A percentile compares a stretch with the other conserved stretches of the same genome.
phyloP scores from a whole-genome alignment of 2,329 filamentous ascomycete genomes.

The Diaporthe caulivora region DNA sequence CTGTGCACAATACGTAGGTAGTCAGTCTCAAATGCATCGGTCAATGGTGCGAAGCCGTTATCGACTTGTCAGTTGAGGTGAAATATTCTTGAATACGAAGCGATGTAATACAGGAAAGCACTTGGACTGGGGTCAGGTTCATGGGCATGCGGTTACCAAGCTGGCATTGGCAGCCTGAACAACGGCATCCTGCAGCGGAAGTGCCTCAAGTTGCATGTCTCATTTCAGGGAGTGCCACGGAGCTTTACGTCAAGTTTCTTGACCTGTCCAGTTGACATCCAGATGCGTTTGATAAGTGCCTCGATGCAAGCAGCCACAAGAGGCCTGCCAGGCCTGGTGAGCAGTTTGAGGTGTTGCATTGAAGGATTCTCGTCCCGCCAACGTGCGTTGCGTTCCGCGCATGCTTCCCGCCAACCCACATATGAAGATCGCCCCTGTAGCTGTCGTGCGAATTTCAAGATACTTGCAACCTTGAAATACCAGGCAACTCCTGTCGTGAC shows the following conservation, averaged over 20 bases:
- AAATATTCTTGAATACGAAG: neutral
- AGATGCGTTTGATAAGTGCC: neutral
- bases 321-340: neutral
- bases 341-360: neutral
- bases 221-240: no score
- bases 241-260: neutral
- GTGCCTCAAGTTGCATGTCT: neutral
- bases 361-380: neutral
- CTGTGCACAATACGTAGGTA: neutral
- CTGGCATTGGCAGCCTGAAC: neutral
- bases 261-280: neutral
- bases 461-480: neutral
- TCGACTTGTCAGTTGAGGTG: neutral
- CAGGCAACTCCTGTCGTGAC: neutral
- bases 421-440: neutral
- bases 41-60: neutral
- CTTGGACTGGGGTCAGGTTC: neutral
- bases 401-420: neutral
- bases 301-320: neutral
- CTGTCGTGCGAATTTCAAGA: neutral
- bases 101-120: neutral
- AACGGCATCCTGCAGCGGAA: neutral
- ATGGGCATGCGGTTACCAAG: neutral
- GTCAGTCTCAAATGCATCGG: no score
- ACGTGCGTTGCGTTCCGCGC: neutral